A percentile compares a stretch with the other conserved stretches of the same genome.
These are phyloP conservation scores for Rubus idaeus DNA, from an alignment of 306 rosid genomes.

Conservation along the genomic window DNA sequence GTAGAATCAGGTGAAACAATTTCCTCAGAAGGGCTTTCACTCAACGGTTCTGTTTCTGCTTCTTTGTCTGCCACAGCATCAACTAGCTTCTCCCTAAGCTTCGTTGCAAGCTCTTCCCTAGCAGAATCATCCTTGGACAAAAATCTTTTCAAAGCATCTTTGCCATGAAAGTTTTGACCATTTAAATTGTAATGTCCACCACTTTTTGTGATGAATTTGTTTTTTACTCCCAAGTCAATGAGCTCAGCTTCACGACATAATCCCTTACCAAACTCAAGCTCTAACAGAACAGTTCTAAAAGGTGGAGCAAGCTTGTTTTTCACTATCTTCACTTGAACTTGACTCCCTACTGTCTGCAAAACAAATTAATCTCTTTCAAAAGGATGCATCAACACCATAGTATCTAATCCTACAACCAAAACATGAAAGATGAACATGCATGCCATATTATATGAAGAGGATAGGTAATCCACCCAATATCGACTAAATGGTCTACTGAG, in stretches of 20 bases:
- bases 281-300: slow-evolving; percentile 68
- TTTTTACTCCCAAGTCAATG: slow-evolving; percentile 63
- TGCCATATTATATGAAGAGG: neutral
- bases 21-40: slow-evolving; percentile 44
- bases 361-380: slow-evolving; percentile 12
- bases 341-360: slow-evolving; percentile 71
- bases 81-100: slow-evolving; percentile 66
- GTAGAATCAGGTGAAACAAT: slow-evolving; percentile 54
- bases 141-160: slow-evolving; percentile 65
- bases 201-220: slow-evolving; percentile 52
- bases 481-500: neutral
- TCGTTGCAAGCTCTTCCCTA: slow-evolving; percentile 51
- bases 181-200: slow-evolving; percentile 48
- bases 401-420: slow-evolving; percentile 5
- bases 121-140: slow-evolving; percentile 45
- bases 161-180: slow-evolving; percentile 54
- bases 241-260: slow-evolving; percentile 61
- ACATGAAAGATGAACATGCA: neutral
- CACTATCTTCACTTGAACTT: slow-evolving; percentile 81
- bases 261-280: slow-evolving; percentile 93
- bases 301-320: slow-evolving; percentile 99
- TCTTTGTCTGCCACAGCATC: slow-evolving; percentile 30
- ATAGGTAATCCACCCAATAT: neutral
- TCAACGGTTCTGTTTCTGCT: slow-evolving; percentile 32
- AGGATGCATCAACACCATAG: slow-evolving; percentile 8